These are phyloP conservation scores for Calophaca sinica DNA, from an alignment of 306 rosid species.

Conservation along the genomic window DNA sequence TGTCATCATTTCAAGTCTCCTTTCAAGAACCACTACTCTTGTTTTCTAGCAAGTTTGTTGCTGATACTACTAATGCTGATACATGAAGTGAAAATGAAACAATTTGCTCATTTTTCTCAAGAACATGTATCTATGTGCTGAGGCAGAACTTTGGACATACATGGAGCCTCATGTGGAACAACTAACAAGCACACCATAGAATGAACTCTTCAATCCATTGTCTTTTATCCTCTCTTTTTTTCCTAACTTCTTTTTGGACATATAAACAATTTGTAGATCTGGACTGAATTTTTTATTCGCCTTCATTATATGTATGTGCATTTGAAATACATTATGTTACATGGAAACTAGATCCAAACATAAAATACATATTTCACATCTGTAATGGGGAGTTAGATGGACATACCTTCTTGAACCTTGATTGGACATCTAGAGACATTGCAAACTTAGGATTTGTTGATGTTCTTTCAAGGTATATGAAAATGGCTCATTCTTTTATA, in stretches of 20 bases:
- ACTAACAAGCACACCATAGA: too few species aligned
- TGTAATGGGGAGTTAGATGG: conserved; percentile 8
- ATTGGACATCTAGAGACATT: conserved; percentile 26
- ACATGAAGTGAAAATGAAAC: not conserved
- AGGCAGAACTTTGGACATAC: not conserved
- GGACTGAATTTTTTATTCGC: too few species aligned
- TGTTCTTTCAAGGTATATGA: conserved; percentile 25
- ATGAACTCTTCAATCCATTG: too few species aligned
- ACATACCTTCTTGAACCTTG: conserved; percentile 33
- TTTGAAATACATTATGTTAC: not conserved
- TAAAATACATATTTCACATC: not conserved
- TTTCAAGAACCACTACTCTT: too few species aligned
- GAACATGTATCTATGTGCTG: not conserved
- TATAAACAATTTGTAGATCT: too few species aligned
- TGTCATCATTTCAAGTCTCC: too few species aligned
- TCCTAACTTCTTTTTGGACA: too few species aligned
- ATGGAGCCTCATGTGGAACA: not conserved
- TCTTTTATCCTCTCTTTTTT: too few species aligned
- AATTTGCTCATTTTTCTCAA: not conserved
- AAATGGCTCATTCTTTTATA: not conserved
- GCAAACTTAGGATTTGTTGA: not conserved
- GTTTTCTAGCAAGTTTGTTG: not conserved
- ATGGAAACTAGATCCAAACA: conserved; percentile 10
- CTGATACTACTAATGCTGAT: not conserved
- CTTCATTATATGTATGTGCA: too few species aligned